Conservation (phyloP, 2,329 filamentous ascomycete species). For the Pseudogymnoascus sp. region DNA sequence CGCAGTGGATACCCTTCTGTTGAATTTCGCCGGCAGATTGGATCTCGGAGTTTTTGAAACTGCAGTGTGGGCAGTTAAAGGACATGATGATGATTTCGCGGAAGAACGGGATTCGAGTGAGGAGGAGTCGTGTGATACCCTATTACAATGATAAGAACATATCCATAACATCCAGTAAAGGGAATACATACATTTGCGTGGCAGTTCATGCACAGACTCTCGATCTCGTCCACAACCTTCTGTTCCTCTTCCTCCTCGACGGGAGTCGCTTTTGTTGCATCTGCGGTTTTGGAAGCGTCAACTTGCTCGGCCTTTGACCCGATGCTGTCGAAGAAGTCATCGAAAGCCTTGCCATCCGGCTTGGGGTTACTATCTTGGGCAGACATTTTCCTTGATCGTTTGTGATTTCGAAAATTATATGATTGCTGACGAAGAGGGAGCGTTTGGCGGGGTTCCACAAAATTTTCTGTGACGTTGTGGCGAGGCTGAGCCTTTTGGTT, state of each 20-base stretch:
- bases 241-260: constrained; percentile 37
- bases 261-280: constrained; percentile 14
- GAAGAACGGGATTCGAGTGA: constrained; percentile 93
- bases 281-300: constrained; percentile 28
- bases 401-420: background rate
- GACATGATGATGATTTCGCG: constrained; percentile 97
- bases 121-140: constrained; percentile 77
- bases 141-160: constrained; percentile 28
- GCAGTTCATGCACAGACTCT: constrained; percentile 83
- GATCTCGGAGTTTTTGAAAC: constrained; percentile 85
- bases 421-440: background rate
- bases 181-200: constrained; percentile 55
- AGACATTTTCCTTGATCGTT: constrained; percentile 32
- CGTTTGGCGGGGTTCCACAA: constrained; percentile 15
- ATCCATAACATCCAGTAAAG: constrained; percentile 5
- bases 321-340: constrained; percentile 55
- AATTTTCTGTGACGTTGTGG: constrained; percentile 1
- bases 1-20: constrained; percentile 76
- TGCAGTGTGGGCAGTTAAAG: constrained; percentile 84
- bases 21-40: constrained; percentile 89
- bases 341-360: constrained; percentile 34
- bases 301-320: constrained; percentile 45
- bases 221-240: constrained; percentile 57
- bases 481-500: constrained; percentile 6
- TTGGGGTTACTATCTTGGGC: constrained; percentile 31